Base-by-base conservation (phyloP, 257 asterid genomes). In the Penstemon eatonii region DNA sequence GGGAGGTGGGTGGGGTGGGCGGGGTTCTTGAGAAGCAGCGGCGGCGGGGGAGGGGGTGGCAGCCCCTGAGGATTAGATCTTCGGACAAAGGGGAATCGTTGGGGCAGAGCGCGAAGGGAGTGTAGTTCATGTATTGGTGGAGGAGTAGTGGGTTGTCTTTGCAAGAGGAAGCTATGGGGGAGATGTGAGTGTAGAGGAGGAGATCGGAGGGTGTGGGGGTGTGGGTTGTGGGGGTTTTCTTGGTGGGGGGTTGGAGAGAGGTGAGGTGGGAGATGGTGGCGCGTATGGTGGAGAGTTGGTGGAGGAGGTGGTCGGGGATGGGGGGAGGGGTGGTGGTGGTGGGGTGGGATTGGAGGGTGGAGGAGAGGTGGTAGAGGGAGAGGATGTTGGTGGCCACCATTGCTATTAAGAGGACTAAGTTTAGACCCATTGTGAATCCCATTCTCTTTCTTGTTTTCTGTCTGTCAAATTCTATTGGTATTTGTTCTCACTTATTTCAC, bases 381-480 rank as follows among this genome's bases (percentile, higher is more conserved):
- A 93, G 89, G 71, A 93, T 85, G 80, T 93, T 93, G 83, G 99
- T 93, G 66, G 96, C 99, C 4, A 87, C 99, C 99, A 93, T 93
- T 64, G 96, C 96, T 5, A 88, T 65, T 67, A 93, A 53, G 70
- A 93, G 97, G 15, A 93, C 60, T 56, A 93, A 56, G 83, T 93
- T 93, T 4, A 93, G 80, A 18, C 95, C 92, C 97, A 93, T 93
- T 0, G 97, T 87, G 88, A 88, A 79, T 37, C 95, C 92, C 96
- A 90, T 88, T 39, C 51, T 63, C 33, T 65, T 73, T 60, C 43
- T 75, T 59, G 77, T 54, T 36, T 54, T 59, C 25, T 44, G 42
- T 49, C 40, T 68, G 11, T 63, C 51, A 25, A 41, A 68, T 42
- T 3, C 37, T 25, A 7, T 8, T 8, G 42, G 42, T 53, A 41